phyloP scores from a whole-genome alignment of 345 rosid species.

The Acer negundo region DNA sequence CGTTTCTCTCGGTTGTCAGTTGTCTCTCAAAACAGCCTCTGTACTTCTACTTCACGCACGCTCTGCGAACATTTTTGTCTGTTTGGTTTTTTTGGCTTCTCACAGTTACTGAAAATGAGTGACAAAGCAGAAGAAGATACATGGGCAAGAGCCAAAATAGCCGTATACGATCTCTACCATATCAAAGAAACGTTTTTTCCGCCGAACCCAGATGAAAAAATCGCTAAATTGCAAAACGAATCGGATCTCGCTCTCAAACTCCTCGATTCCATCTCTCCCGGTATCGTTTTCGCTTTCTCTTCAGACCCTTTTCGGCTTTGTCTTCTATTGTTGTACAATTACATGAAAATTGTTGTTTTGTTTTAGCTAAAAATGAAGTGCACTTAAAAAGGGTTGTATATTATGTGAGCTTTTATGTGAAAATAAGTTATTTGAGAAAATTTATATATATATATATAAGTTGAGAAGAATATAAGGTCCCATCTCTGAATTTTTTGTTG shows the following conservation, averaged over 20 bases:
- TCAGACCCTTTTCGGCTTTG: not conserved
- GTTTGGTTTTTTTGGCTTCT: not conserved
- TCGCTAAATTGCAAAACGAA: constrained; percentile 43
- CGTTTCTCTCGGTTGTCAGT: not conserved
- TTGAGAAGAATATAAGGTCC: not conserved
- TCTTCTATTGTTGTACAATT: not conserved
- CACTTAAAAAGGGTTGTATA: not conserved
- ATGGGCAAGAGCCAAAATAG: constrained; percentile 40
- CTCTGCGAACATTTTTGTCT: not conserved
- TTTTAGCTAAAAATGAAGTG: not conserved
- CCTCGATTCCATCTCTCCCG: constrained; percentile 66
- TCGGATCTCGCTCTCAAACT: constrained; percentile 57
- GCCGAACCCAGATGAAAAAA: constrained; percentile 49
- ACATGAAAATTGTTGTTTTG: not conserved
- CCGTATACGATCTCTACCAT: constrained; percentile 51
- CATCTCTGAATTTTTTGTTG: not conserved
- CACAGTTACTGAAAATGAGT: constrained; percentile 22
- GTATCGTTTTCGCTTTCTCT: constrained; percentile 27
- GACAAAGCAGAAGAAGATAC: constrained; percentile 26
- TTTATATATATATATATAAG: no score
- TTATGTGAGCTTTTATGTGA: not conserved
- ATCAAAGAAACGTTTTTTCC: constrained; percentile 67
- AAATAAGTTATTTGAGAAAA: not conserved
- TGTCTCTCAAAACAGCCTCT: no score
- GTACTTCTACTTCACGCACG: not conserved